Evolutionary conservation across 2,329 filamentous ascomycete genomes (phyloP).

Genomic region (Trichoderma citrinoviride): DNA sequence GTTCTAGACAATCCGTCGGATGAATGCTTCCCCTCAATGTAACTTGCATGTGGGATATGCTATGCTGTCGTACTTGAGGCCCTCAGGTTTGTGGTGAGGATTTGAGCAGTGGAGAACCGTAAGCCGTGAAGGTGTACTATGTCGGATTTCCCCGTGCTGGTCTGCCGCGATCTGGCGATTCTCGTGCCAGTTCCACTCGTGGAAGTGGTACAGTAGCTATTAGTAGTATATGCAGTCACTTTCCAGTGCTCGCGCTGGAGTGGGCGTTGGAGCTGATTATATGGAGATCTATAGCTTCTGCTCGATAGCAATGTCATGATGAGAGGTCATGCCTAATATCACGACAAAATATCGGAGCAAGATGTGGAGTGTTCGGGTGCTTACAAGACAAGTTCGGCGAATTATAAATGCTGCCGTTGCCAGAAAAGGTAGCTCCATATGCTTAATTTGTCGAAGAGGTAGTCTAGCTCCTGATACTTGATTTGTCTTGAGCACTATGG

Average conservation of each 20-base stretch:
- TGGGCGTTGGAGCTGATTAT: neutral
- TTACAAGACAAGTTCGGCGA: neutral
- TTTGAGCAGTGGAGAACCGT: neutral
- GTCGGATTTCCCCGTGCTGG: neutral
- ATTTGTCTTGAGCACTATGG: neutral
- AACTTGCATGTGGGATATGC: neutral
- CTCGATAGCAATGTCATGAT: neutral
- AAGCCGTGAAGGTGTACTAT: neutral
- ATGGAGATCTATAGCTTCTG: neutral
- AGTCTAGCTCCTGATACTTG: no score
- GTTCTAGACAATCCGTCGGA: neutral
- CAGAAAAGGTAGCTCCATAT: neutral
- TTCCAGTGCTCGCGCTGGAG: neutral
- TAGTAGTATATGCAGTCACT: neutral
- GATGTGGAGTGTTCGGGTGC: neutral
- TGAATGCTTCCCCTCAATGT: neutral
- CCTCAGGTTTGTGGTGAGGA: neutral
- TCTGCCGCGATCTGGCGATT: neutral
- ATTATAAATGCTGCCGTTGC: neutral
- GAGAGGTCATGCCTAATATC: neutral
- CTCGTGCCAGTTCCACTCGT: neutral
- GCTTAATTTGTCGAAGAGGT: neutral
- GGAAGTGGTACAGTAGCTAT: neutral
- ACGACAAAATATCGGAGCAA: neutral
- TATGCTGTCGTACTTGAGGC: neutral